A percentile compares a stretch with the other conserved stretches of the same genome.
phyloP scores from a whole-genome alignment of 495 filamentous ascomycete genomes.

The Aspergillus cristatus region DNA sequence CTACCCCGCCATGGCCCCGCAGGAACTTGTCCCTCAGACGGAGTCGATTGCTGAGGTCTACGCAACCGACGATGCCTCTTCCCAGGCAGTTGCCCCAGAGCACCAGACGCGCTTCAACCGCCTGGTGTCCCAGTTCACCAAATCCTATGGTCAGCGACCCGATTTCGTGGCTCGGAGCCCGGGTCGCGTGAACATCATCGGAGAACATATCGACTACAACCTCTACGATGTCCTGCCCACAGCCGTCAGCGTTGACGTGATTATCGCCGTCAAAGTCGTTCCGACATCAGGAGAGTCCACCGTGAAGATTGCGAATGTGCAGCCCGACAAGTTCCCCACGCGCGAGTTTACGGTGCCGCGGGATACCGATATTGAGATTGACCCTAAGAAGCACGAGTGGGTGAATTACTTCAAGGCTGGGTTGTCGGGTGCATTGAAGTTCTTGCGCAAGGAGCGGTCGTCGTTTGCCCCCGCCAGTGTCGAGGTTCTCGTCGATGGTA shows the following conservation, averaged over 20 bases:
- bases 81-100: conserved; percentile 24
- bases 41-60: conserved; percentile 42
- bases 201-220: conserved; percentile 98
- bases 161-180: conserved; percentile 85
- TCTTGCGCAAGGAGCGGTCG: conserved; percentile 58
- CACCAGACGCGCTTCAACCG: conserved; percentile 55
- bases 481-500: conserved; percentile 84
- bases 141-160: conserved; percentile 58
- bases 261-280: conserved; percentile 71
- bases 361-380: conserved; percentile 65
- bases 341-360: conserved; percentile 65
- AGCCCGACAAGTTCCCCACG: conserved; percentile 63
- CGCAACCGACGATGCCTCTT: conserved; percentile 36
- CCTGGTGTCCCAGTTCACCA: conserved; percentile 62
- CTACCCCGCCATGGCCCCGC: conserved; percentile 36
- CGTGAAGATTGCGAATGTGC: conserved; percentile 69
- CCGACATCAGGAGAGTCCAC: conserved; percentile 31
- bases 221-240: conserved; percentile 94
- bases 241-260: conserved; percentile 82
- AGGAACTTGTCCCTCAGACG: conserved; percentile 39
- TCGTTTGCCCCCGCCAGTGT: conserved; percentile 63
- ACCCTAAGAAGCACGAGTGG: conserved; percentile 82
- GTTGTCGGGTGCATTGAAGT: conserved; percentile 66
- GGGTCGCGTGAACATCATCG: conserved; percentile 95
- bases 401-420: conserved; percentile 97